These are phyloP conservation scores for Daldinia caldariorum DNA, from an alignment of 495 filamentous ascomycete genomes.

Conservation along the genomic window DNA sequence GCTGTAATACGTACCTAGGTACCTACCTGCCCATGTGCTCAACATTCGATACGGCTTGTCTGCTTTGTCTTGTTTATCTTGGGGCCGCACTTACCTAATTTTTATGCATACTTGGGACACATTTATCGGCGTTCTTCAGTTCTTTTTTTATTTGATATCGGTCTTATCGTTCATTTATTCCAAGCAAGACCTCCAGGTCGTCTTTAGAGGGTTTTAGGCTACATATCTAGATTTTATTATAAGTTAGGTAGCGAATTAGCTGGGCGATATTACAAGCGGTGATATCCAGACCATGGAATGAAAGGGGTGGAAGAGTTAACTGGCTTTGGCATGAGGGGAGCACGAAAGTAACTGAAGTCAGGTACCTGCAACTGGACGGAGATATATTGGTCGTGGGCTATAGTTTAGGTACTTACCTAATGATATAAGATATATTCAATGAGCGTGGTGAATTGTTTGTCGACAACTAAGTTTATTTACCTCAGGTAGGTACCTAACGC, in stretches of 20 bases:
- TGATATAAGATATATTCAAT: slow-evolving; percentile 6
- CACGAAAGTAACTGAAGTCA: not conserved
- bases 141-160: not conserved
- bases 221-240: not conserved
- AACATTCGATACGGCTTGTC: not conserved
- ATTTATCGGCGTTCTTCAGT: slow-evolving; percentile 10
- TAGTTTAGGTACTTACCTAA: too few relatives aligned
- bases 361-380: not conserved
- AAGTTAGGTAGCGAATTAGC: not conserved
- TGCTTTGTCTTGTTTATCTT: not conserved
- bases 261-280: not conserved
- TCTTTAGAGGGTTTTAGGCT: not conserved
- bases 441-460: too few relatives aligned
- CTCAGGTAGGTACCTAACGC: too few relatives aligned
- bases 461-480: too few relatives aligned
- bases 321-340: not conserved
- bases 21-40: not conserved
- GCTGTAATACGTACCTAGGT: slow-evolving; percentile 1
- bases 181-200: not conserved
- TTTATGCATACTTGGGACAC: not conserved
- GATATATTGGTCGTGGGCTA: not conserved
- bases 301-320: not conserved
- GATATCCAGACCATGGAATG: not conserved
- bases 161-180: not conserved
- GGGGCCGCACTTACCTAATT: not conserved